Conservation (phyloP, 768 basidiomycete genomes). For the Agaricus bisporus region DNA sequence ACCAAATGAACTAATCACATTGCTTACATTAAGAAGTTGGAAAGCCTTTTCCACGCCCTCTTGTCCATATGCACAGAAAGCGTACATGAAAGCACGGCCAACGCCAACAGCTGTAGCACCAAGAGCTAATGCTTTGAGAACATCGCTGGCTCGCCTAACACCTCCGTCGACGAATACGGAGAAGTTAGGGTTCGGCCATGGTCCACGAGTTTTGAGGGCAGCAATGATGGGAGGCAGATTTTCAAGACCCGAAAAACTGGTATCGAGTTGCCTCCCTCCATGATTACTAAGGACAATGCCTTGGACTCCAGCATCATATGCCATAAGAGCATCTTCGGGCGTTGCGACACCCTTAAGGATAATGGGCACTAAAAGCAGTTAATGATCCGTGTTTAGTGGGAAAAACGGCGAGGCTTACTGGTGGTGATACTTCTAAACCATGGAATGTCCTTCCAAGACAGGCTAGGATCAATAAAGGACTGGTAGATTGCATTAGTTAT, state of each 20-base stretch:
- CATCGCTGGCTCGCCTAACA: slow-evolving; percentile 84
- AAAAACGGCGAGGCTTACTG: slow-evolving; percentile 43
- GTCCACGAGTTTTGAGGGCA: slow-evolving; percentile 55
- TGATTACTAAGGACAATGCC: slow-evolving; percentile 85
- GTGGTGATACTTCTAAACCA: slow-evolving; percentile 80
- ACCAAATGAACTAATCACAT: not conserved
- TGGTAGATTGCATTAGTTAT: slow-evolving; percentile 20
- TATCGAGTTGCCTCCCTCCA: slow-evolving; percentile 74
- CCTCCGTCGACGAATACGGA: slow-evolving; percentile 91
- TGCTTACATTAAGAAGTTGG: slow-evolving; percentile 64
- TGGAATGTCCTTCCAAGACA: slow-evolving; percentile 79
- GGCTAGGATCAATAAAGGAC: slow-evolving; percentile 92
- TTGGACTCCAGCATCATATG: slow-evolving; percentile 68
- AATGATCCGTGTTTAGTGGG: not conserved
- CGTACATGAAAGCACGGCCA: slow-evolving; percentile 83
- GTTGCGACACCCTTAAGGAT: slow-evolving; percentile 77
- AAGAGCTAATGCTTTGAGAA: slow-evolving; percentile 81
- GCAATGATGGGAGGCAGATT: slow-evolving; percentile 81
- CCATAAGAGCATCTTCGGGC: slow-evolving; percentile 69
- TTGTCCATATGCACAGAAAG: slow-evolving; percentile 83
- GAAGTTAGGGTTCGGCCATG: slow-evolving; percentile 75
- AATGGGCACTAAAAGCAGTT: slow-evolving; percentile 61
- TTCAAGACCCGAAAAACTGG: slow-evolving; percentile 83
- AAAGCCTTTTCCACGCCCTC: slow-evolving; percentile 84
- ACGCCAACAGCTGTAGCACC: slow-evolving; percentile 92